phyloP scores from a whole-genome alignment of 352 stramenopile species.

The Phytophthora pseudosyringae region DNA sequence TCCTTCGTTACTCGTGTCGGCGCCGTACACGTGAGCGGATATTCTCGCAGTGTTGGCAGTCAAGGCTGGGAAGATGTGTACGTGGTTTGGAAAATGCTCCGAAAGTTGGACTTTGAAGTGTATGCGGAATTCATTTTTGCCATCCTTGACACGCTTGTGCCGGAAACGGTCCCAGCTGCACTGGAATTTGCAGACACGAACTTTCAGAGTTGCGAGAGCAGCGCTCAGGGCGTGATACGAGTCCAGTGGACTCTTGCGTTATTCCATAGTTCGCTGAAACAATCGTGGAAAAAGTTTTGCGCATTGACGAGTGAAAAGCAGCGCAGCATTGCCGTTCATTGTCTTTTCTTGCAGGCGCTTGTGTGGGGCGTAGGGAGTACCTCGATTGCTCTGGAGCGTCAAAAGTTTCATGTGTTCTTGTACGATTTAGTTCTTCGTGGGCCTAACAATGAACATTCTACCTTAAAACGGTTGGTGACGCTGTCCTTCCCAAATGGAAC shows the following conservation, averaged over 20 bases:
- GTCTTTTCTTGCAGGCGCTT: constrained; percentile 72
- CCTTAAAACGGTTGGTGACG: constrained; percentile 57
- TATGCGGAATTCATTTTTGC: constrained; percentile 46
- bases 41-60: constrained; percentile 3
- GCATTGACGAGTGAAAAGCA: constrained; percentile 70
- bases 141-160: constrained; percentile 48
- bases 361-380: constrained; percentile 79
- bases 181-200: constrained; percentile 51
- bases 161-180: constrained; percentile 48
- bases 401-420: constrained; percentile 73
- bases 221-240: constrained; percentile 9
- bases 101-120: constrained; percentile 34
- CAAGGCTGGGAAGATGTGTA: constrained; percentile 46
- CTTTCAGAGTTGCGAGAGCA: constrained; percentile 34
- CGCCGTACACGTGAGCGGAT: constrained; percentile 41
- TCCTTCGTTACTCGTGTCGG: constrained; percentile 58
- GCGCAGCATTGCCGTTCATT: constrained; percentile 60
- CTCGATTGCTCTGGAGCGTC: constrained; percentile 43
- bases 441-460: constrained; percentile 50
- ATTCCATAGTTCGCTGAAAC: constrained; percentile 54
- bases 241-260: constrained; percentile 46
- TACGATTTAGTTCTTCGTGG: constrained; percentile 62
- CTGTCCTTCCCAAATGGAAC: constrained; percentile 60
- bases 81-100: constrained; percentile 48
- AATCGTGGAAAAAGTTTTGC: constrained; percentile 65